A percentile compares a stretch with the other conserved stretches of the same genome.
Conservation (phyloP, 2,329 filamentous ascomycete genomes). For the Tympanopsis confertula region DNA sequence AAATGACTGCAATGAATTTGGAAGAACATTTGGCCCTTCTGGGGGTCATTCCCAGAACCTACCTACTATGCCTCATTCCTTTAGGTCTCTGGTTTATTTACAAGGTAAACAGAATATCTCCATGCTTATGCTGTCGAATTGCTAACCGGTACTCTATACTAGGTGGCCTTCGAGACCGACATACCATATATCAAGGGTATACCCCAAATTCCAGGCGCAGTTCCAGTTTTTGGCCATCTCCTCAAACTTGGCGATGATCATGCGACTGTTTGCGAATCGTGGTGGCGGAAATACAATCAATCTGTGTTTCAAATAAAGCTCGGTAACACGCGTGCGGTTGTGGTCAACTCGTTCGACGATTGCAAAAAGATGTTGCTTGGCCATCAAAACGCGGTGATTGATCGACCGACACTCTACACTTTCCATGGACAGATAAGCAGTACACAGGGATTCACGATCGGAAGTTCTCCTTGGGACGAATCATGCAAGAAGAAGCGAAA, state of each 20-base stretch:
- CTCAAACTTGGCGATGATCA: constrained; percentile 38
- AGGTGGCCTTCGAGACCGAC: constrained; percentile 23
- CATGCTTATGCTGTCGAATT: neutral
- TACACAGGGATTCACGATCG: constrained; percentile 42
- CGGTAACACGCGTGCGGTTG: constrained; percentile 37
- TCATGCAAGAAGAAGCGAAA: constrained; percentile 40
- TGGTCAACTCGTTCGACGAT: constrained; percentile 39
- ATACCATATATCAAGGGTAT: constrained; percentile 34
- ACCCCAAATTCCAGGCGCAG: constrained; percentile 34
- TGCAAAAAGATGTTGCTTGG: constrained; percentile 35
- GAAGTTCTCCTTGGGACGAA: constrained; percentile 38
- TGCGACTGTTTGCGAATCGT: constrained; percentile 35
- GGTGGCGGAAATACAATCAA: constrained; percentile 32
- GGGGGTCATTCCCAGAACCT: too few relatives aligned
- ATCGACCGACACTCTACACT: constrained; percentile 36
- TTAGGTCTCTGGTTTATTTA: constrained; percentile 4
- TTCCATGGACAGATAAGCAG: constrained; percentile 39
- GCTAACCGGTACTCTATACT: constrained; percentile 6
- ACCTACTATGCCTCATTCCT: too few relatives aligned
- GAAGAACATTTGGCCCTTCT: too few relatives aligned
- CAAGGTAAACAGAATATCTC: constrained; percentile 3
- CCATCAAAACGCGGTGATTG: constrained; percentile 35
- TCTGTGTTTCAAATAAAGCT: constrained; percentile 39
- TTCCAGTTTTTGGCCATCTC: constrained; percentile 36
- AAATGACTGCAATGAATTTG: too few relatives aligned